Base-by-base conservation (phyloP, 176 grass and related monocot genomes). In the Cymbopogon citratus region DNA sequence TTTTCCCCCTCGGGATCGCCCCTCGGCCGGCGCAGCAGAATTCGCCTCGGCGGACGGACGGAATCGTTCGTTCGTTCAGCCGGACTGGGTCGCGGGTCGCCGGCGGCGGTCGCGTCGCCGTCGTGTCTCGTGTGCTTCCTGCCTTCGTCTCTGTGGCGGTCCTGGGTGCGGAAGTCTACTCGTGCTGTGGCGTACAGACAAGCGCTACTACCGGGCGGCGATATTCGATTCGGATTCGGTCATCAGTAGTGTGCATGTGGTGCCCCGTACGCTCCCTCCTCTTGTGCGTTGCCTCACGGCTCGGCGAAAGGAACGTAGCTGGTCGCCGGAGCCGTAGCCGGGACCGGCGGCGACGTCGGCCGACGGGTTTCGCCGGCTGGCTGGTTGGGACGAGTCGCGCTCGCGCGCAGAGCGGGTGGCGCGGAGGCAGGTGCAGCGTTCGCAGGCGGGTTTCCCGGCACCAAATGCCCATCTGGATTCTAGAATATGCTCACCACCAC, bases 401-500 rank as follows among this genome's bases (percentile, higher is more conserved):
- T 40, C 8, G 38, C 38, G 38, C 49, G 19, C 31, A n/a, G 39
- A 33, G 19, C 24, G 48, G 35, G 59, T 16, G 45, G 36, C n/a
- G 66, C 7, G 44, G 16, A 6, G 25, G 45, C 45, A 45, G 44
- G 0, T 2, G 44, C 43, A 77, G 26, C 66, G 51, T 21, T 21
- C 36, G 26, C 75, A 1, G 69, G 38, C 69, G 12, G 26, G 81
- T 73, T 88, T 78, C 25, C 33, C 27, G 69, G 46, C 61, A 59
- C 48, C 69, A 34, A 66, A 40, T 49, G 19, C 25, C 13, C 26
- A 9, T 2, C 63, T 31, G 7, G 71, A 60, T 69, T 76, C 27
- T 57, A 69, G 72, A 76, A 82, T 82, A 69, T 82, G 29, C 85
- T 59, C 28, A 3, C 48, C 68, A 7, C 39, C 68, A 70, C 38